These are phyloP conservation scores for Stentor coeruleus DNA, from an alignment of 73 alveolate genomes.

Conservation along the genomic window DNA sequence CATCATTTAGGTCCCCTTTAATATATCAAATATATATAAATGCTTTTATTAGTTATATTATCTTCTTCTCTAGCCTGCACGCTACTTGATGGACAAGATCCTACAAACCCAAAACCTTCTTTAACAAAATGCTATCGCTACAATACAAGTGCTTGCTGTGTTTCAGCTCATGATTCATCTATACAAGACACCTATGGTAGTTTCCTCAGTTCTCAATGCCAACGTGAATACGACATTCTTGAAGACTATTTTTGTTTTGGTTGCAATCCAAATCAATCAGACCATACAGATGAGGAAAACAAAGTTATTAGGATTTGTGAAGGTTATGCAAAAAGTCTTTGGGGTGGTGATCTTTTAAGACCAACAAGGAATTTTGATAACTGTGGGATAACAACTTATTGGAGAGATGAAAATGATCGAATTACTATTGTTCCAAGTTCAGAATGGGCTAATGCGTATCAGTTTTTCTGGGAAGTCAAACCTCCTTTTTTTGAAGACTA, in stretches of 20 bases:
- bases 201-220: conserved; percentile 48
- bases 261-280: conserved; percentile 49
- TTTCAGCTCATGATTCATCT: conserved; percentile 50
- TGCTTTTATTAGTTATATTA: no score
- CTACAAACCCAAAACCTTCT: conserved; percentile 42
- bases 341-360: conserved; percentile 51
- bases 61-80: no score
- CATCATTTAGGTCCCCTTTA: no score
- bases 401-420: conserved; percentile 16
- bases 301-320: conserved; percentile 38
- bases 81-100: neutral
- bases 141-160: conserved; percentile 58
- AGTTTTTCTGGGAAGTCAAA: conserved; percentile 50
- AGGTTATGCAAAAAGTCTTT: conserved; percentile 48
- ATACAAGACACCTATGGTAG: conserved; percentile 28
- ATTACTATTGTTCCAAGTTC: conserved; percentile 43
- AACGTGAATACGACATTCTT: conserved; percentile 45
- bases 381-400: conserved; percentile 59
- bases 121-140: conserved; percentile 55
- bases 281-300: conserved; percentile 20
- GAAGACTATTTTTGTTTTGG: conserved; percentile 65
- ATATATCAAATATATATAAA: no score
- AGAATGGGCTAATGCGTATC: conserved; percentile 48
- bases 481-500: conserved; percentile 56
- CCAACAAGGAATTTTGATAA: conserved; percentile 52